Percentiles rank a stretch among this genome's conserved stretches.
Conservation (phyloP, 441 rosid species). For the Gossypium laxum region DNA sequence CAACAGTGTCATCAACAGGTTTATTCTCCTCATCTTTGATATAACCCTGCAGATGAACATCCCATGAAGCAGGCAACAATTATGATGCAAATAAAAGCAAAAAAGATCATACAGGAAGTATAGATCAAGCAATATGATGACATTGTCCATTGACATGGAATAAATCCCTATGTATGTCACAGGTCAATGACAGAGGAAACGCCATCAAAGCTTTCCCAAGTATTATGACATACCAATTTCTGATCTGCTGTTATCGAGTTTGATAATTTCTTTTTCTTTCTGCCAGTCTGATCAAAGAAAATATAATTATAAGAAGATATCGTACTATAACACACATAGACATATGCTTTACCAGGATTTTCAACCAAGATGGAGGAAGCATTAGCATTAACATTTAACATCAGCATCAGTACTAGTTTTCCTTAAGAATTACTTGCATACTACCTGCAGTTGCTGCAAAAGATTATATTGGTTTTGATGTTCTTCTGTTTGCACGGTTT, state of each 20-base stretch:
- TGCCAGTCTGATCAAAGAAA: slow-evolving; percentile 6
- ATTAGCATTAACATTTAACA: background rate
- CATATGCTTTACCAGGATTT: background rate
- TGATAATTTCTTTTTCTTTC: slow-evolving; percentile 8
- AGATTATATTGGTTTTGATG: slow-evolving; percentile 5
- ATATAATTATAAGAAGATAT: background rate
- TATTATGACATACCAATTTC: slow-evolving; percentile 7
- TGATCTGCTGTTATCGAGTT: slow-evolving; percentile 5
- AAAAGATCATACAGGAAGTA: background rate
- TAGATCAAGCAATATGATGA: background rate
- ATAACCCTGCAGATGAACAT: slow-evolving; percentile 18
- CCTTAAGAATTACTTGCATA: background rate
- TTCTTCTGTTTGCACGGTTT: slow-evolving; percentile 5
- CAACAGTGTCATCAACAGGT: slow-evolving; percentile 28
- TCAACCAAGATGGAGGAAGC: background rate
- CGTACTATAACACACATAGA: background rate
- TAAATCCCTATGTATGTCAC: background rate
- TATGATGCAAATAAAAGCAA: background rate
- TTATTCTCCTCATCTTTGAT: slow-evolving; percentile 22
- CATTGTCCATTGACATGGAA: background rate
- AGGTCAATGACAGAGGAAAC: background rate
- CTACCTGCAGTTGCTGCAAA: slow-evolving; percentile 14
- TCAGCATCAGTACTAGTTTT: background rate
- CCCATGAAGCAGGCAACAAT: slow-evolving; percentile 9
- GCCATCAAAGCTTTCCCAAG: background rate